Evolutionary conservation across 768 basidiomycete species (phyloP), one percentile per base, ranked within the genome.

Genomic region (Pulveroboletus sp.): DNA sequence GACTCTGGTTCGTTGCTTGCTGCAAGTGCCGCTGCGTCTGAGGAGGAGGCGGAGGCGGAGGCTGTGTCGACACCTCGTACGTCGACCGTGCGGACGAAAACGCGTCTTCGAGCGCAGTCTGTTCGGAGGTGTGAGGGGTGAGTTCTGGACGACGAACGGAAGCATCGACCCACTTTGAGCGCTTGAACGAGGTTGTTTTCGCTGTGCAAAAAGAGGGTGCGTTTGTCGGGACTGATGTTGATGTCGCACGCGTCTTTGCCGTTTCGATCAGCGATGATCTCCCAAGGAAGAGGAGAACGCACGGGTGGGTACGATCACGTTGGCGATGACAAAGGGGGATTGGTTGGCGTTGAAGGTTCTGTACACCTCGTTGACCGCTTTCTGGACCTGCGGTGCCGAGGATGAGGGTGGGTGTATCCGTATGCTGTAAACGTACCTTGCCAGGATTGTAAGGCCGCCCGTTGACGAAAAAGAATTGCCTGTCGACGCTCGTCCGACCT

Each of bases 171-270:
- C 46, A 92, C 92, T 73, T 89, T 93, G 34, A 98, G 75, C 0
- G 84, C 81, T 3, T 79, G 69, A 1, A 98, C 76, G 16, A 99
- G 69, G 52, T 86, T 86, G 11, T 74, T 76, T 65, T 99, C 95
- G 63, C 85, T 85, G 58, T 97, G 93, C 11, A 99, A 61, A 43
- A 96, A 84, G 31, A 98, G 87, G 0, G 92, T 94, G n/a, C 95
- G 79, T 63, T 98, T 99, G 71, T 98, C 96, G 0, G 96, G 95
- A 53, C 85, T 90, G 51, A 98, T 89, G 53, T 99, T 99, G 61
- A 99, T 83, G 62, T 99, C 96, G 59, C 82, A 89, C 0, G 81
- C 73, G 49, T 83, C 91, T 93, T 54, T 20, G 16, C 13, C 24
- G n/a, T 26, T 12, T 5, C 27, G 22, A 31, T 49, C 38, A 56